These are phyloP conservation scores for Candida argentea DNA, from an alignment of 805 yeast genomes.

Conservation along the genomic window DNA sequence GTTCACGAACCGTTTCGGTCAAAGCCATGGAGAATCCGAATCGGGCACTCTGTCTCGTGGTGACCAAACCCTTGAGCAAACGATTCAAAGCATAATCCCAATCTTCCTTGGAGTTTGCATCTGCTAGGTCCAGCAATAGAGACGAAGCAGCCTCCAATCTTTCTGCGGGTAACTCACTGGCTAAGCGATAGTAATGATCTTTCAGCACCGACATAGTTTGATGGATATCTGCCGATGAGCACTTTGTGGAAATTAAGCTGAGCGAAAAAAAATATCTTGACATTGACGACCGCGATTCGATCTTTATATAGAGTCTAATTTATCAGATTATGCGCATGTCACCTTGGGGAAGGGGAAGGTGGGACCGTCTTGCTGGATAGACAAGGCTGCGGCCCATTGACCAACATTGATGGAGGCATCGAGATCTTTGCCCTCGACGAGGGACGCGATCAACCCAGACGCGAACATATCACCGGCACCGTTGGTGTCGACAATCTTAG, in stretches of 20 bases:
- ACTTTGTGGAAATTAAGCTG: not conserved
- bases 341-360: constrained; percentile 78
- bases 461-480: constrained; percentile 99
- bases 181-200: constrained; percentile 69
- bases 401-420: constrained; percentile 66
- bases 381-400: constrained; percentile 91
- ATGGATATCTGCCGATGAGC: constrained; percentile 1
- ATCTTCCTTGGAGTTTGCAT: constrained; percentile 38
- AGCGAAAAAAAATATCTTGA: not conserved
- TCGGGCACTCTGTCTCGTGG: constrained; percentile 76
- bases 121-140: constrained; percentile 49
- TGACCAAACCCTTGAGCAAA: constrained; percentile 69
- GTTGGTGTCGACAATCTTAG: constrained; percentile 80
- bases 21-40: constrained; percentile 84
- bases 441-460: constrained; percentile 87
- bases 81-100: constrained; percentile 79
- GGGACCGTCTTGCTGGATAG: constrained; percentile 92
- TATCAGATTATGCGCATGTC: constrained; percentile 23
- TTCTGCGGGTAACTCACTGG: constrained; percentile 66
- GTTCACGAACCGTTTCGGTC: constrained; percentile 47
- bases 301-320: constrained; percentile 1
- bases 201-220: constrained; percentile 42
- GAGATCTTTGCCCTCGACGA: constrained; percentile 62
- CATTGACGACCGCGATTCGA: constrained; percentile 3
- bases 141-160: constrained; percentile 62